Evolutionary conservation across 116 monocot genomes (phyloP).

Genomic region (Trichopus zeylanicus): DNA sequence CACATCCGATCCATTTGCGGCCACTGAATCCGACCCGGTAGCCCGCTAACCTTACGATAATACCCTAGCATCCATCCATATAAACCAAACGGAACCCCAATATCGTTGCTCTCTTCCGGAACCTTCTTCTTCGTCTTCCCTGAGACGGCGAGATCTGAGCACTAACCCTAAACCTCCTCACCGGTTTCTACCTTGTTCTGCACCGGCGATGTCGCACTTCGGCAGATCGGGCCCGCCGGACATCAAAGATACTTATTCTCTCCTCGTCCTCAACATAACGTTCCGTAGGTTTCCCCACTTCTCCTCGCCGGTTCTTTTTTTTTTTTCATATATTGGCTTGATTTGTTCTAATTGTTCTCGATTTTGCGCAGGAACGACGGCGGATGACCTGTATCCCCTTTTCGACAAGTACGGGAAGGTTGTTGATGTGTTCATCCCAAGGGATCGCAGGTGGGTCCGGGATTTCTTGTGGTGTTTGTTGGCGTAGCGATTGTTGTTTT

Average conservation of each 20-base stretch:
- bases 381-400: conserved; percentile 87
- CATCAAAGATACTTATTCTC: conserved; percentile 82
- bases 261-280: conserved; percentile 92
- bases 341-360: neutral
- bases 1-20: too few relatives aligned
- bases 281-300: conserved; percentile 41
- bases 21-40: too few relatives aligned
- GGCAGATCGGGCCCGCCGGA: conserved; percentile 89
- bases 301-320: neutral
- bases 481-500: neutral
- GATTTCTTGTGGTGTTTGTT: neutral
- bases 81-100: too few relatives aligned
- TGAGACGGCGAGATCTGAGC: conserved; percentile 3
- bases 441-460: conserved; percentile 62
- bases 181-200: neutral
- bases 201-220: conserved; percentile 73
- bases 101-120: neutral
- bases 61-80: too few relatives aligned
- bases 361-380: conserved; percentile 49
- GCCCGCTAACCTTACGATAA: too few relatives aligned
- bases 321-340: neutral
- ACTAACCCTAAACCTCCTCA: conserved; percentile 14
- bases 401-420: conserved; percentile 93
- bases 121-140: neutral
- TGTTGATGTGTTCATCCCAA: conserved; percentile 90